These are phyloP conservation scores for Triglochin maritima DNA, from an alignment of 106 monocot genomes.

Conservation along the genomic window DNA sequence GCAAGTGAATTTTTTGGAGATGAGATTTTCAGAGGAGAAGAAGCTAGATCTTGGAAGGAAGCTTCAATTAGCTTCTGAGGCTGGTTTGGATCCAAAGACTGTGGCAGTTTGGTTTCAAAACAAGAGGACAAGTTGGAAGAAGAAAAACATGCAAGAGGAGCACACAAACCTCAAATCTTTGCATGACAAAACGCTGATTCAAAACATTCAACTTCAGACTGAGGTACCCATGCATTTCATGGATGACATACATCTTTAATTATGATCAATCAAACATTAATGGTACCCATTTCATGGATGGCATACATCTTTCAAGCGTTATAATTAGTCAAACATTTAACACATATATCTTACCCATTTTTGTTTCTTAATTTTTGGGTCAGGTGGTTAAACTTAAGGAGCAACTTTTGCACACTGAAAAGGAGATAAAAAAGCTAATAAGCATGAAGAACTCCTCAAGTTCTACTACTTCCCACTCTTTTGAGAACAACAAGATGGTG, in stretches of 20 bases:
- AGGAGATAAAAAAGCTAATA: conserved; percentile 6
- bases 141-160: conserved; percentile 72
- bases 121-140: conserved; percentile 76
- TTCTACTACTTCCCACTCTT: background rate
- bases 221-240: conserved; percentile 1
- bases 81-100: conserved; percentile 67
- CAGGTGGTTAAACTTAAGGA: conserved; percentile 11
- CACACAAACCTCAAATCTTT: conserved; percentile 33
- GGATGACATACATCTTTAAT: too few species aligned
- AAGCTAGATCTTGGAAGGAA: conserved; percentile 75
- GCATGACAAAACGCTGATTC: conserved; percentile 17
- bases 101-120: conserved; percentile 95
- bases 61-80: conserved; percentile 51
- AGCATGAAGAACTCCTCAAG: background rate
- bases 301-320: too few species aligned
- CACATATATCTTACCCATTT: too few species aligned
- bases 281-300: too few species aligned
- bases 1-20: conserved; percentile 62
- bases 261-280: too few species aligned
- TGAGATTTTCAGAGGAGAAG: conserved; percentile 62
- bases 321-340: too few species aligned
- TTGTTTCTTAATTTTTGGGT: background rate
- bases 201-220: conserved; percentile 5
- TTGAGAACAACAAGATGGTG: background rate
- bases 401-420: conserved; percentile 11